phyloP scores from a whole-genome alignment of 306 rosid species.

The Bauhinia variegata region DNA sequence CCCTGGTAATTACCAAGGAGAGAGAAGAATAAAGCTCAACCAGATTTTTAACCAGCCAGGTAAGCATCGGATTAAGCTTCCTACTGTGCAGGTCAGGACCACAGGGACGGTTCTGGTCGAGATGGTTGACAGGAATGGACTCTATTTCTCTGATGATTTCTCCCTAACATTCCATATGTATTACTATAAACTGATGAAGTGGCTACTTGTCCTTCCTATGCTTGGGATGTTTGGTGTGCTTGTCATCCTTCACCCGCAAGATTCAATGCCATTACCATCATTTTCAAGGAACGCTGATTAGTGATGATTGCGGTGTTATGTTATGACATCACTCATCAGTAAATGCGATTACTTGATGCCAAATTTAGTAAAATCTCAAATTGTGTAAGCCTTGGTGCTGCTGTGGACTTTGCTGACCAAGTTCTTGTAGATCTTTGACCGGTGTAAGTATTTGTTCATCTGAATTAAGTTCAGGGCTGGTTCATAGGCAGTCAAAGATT shows the following conservation, averaged over 20 bases:
- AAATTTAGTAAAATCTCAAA: conserved; percentile 17
- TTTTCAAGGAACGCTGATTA: conserved; percentile 84
- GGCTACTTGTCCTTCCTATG: conserved; percentile 98
- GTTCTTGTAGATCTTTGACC: conserved; percentile 18
- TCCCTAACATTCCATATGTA: conserved; percentile 98
- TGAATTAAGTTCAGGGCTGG: conserved; percentile 29
- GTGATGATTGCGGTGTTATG: conserved; percentile 33
- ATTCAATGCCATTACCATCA: conserved; percentile 86
- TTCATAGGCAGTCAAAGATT: conserved; percentile 36
- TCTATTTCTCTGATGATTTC: conserved; percentile 88
- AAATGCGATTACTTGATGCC: conserved; percentile 32
- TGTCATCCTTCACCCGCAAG: conserved; percentile 91
- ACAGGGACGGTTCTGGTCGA: conserved; percentile 91
- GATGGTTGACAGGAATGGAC: conserved; percentile 95
- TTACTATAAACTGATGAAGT: conserved; percentile 88
- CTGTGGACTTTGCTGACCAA: conserved; percentile 13
- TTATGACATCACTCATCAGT: conserved; percentile 13
- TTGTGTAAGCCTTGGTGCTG: conserved; percentile 31
- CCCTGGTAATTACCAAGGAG: conserved; percentile 98
- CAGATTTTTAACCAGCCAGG: conserved; percentile 69
- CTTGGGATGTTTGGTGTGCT: conserved; percentile 90
- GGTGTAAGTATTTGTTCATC: conserved; percentile 31
- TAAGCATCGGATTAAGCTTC: conserved; percentile 78
- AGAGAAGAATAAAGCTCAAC: conserved; percentile 75
- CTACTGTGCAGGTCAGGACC: conserved; percentile 82